These are phyloP conservation scores for Nothophoma quercina DNA, from an alignment of 2,329 filamentous ascomycete genomes.

Conservation along the genomic window DNA sequence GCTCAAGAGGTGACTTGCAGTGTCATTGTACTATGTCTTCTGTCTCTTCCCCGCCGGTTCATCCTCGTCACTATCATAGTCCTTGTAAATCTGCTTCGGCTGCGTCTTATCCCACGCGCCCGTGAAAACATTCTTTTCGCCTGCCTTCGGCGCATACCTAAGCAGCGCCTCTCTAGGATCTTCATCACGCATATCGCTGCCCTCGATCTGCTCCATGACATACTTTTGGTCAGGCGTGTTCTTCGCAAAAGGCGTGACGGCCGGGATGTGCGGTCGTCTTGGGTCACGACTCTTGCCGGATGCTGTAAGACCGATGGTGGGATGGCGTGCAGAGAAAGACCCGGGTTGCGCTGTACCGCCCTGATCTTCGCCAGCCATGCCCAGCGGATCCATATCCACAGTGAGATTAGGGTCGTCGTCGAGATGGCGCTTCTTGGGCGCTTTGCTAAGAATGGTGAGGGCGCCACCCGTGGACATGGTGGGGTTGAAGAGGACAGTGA, in stretches of 20 bases:
- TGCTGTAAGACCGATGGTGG: conserved; percentile 76
- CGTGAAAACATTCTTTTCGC: conserved; percentile 94
- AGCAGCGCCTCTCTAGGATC: conserved; percentile 92
- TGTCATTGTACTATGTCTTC: conserved; percentile 25
- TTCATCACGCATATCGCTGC: conserved; percentile 93
- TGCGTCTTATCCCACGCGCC: conserved; percentile 92
- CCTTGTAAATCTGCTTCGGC: conserved; percentile 88
- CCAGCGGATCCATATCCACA: conserved; percentile 73
- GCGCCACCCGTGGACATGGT: conserved; percentile 82
- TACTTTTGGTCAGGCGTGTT: conserved; percentile 88
- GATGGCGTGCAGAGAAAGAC: conserved; percentile 66
- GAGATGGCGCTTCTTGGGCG: conserved; percentile 92
- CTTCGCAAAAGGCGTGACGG: conserved; percentile 88
- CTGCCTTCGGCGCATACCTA: conserved; percentile 92
- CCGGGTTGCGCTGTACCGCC: conserved; percentile 60
- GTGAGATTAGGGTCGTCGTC: conserved; percentile 91
- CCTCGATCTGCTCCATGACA: conserved; percentile 85
- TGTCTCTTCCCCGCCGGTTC: conserved; percentile 70
- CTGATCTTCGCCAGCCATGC: conserved; percentile 78
- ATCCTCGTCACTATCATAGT: conserved; percentile 84
- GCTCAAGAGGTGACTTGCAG: background rate
- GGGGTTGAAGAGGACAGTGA: conserved; percentile 89
- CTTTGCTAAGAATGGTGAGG: conserved; percentile 87
- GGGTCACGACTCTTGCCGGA: conserved; percentile 82
- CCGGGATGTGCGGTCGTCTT: conserved; percentile 81